Evolutionary conservation across 2,329 filamentous ascomycete genomes (phyloP), one percentile per base, ranked within the genome.

Genomic region (Emericellopsis cladophorae): DNA sequence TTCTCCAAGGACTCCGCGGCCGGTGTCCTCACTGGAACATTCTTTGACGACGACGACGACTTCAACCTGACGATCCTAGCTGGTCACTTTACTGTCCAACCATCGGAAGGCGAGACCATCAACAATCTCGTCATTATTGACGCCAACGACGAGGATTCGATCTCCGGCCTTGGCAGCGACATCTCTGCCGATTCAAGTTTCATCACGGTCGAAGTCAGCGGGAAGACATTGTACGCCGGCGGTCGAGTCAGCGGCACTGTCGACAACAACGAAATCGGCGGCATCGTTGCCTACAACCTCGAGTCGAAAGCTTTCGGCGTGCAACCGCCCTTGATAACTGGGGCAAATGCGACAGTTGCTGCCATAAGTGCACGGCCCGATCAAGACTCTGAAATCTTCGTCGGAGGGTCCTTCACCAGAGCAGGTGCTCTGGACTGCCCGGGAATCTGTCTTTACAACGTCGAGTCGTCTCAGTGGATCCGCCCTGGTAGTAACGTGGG

Each of bases 51-150:
- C 14, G 68, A 72, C 14, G 75, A 77, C 46, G 68, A 66, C 44
- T 73, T 76, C 47, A 95, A 95, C 58, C 70, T 93, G 42, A 96
- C 92, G 0, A 75, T 96, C 32, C 69, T 96, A 23, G 92, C 81
- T 38, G 92, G 92, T 1, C 86, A 88, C 51, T 98, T 98, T 56
- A 74, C 75, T 7, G 80, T 85, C 1, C 76, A 68, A 24, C 75
- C 74, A 12, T 72, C 72, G 7, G 75, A 89, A 49, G 84, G 80
- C 18, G 78, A 81, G 4, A 69, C 71, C 5, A 70, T 95, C 45
- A 70, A 87, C 48, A 96, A 95, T 51, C 66, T 98, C 14, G 68
- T 83, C 31, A 75, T 98, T 47, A 76, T 96, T 45, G 84, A 95
- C 57, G 81, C 81, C 35, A 74, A 77, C n/a, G 68, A 84, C 45